phyloP scores from a whole-genome alignment of 2,329 filamentous ascomycete genomes.

The Neofusicoccum kwambonambiense region DNA sequence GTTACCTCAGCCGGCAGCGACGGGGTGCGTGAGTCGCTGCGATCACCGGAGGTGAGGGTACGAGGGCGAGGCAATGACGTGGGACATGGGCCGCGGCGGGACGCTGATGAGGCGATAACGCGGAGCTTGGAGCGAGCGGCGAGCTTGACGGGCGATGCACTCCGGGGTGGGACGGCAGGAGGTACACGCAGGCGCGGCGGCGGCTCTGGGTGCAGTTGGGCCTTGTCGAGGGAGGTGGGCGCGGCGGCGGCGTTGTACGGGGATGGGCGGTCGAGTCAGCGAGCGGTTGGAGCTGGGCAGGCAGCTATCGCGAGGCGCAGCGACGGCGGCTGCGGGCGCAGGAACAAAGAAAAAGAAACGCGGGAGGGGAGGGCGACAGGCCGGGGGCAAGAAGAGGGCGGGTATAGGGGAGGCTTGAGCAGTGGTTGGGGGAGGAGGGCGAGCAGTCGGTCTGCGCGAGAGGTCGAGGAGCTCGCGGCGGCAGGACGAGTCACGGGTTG shows the following conservation, averaged over 20 bases:
- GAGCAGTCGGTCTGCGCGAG: slow-evolving; percentile 10
- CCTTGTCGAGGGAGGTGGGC: slow-evolving; percentile 4
- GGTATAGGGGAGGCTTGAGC: slow-evolving; percentile 4
- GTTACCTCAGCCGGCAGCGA: slow-evolving; percentile 13
- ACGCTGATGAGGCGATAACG: background rate
- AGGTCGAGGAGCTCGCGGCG: background rate
- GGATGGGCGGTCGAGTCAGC: slow-evolving; percentile 12
- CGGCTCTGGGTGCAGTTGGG: background rate
- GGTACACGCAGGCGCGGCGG: background rate
- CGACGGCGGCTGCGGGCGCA: slow-evolving; percentile 1
- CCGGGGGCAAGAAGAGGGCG: background rate
- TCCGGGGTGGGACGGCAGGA: slow-evolving; percentile 4
- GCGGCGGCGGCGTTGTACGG: slow-evolving; percentile 7
- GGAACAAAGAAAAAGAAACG: slow-evolving; percentile 18
- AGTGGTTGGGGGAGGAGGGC: slow-evolving; percentile 4
- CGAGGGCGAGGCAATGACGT: slow-evolving; percentile 9
- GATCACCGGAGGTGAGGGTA: slow-evolving; percentile 18
- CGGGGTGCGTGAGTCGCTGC: slow-evolving; percentile 6
- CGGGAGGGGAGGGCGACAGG: background rate
- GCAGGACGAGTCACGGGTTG: slow-evolving; percentile 1
- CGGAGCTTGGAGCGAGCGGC: slow-evolving; percentile 10
- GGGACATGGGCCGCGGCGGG: slow-evolving; percentile 17
- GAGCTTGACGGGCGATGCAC: background rate
- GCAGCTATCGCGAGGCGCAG: slow-evolving; percentile 3
- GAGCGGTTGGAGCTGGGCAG: slow-evolving; percentile 12